Conservation (phyloP, 805 yeast genomes). For the Pichia gijzeniarum region DNA sequence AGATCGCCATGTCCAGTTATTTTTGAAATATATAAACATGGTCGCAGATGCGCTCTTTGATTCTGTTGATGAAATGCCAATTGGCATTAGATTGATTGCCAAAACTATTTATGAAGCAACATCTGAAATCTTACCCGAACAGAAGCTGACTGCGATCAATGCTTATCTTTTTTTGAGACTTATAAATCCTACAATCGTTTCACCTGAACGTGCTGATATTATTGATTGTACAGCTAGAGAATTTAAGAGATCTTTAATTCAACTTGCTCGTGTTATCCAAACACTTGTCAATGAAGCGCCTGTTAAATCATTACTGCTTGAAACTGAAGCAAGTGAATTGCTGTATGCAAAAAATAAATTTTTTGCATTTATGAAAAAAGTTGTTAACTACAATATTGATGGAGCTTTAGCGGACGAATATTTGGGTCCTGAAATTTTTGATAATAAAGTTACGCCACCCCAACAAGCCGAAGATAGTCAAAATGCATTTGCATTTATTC, state of each 20-base stretch:
- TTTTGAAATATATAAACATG: slow-evolving; percentile 48
- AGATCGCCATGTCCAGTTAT: slow-evolving; percentile 37
- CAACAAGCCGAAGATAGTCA: not conserved
- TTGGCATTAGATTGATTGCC: slow-evolving; percentile 66
- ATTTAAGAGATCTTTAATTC: slow-evolving; percentile 58
- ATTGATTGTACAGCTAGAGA: slow-evolving; percentile 13
- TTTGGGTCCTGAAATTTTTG: not conserved
- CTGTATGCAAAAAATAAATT: slow-evolving; percentile 34
- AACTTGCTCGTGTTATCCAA: slow-evolving; percentile 78
- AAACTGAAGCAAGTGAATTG: slow-evolving; percentile 36
- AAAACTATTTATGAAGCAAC: slow-evolving; percentile 55
- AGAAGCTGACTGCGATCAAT: slow-evolving; percentile 68
- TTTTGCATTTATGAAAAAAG: slow-evolving; percentile 34
- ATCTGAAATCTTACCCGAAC: slow-evolving; percentile 56
- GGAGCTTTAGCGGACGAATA: slow-evolving; percentile 2
- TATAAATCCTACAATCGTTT: slow-evolving; percentile 83
- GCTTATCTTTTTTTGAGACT: slow-evolving; percentile 78
- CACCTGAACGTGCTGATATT: slow-evolving; percentile 58
- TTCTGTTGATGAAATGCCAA: slow-evolving; percentile 57
- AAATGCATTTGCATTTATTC: slow-evolving; percentile 28
- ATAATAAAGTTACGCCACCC: not conserved
- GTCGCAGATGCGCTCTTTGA: slow-evolving; percentile 53
- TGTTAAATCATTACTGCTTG: slow-evolving; percentile 53
- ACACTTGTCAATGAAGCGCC: slow-evolving; percentile 81
- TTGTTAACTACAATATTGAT: slow-evolving; percentile 17